phyloP scores from a whole-genome alignment of 73 alveolate genomes.

The Paramecium biaurelia region DNA sequence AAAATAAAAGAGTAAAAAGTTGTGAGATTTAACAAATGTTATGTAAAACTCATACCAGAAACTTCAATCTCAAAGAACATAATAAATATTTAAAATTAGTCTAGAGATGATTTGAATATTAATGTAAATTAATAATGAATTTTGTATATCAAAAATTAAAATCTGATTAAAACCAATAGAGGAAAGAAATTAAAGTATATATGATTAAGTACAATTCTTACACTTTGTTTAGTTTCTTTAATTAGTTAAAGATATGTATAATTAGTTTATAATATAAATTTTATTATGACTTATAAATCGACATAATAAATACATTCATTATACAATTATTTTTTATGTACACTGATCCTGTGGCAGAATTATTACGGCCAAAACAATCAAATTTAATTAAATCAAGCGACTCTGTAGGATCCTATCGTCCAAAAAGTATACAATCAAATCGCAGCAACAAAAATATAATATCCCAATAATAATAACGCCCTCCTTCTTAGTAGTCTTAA shows the following conservation, averaged over 20 bases:
- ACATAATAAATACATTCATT: not conserved
- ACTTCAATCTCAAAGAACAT: not conserved
- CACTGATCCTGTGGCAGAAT: slow-evolving; percentile 51
- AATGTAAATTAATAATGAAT: not conserved
- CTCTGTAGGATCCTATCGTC: not conserved
- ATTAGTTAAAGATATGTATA: not conserved
- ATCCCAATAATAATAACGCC: not conserved
- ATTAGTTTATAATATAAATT: not conserved
- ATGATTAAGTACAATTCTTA: not conserved
- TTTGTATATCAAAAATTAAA: not conserved
- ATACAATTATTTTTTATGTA: not conserved
- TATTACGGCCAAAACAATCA: not conserved
- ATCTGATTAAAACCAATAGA: not conserved
- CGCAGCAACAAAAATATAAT: not conserved
- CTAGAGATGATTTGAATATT: not conserved
- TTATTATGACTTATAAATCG: not conserved
- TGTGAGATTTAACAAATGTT: not conserved
- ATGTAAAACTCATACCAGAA: not conserved
- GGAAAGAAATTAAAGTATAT: not conserved
- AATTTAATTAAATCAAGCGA: not conserved
- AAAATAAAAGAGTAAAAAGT: not conserved
- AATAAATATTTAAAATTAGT: not conserved
- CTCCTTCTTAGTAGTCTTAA: slow-evolving; percentile 8
- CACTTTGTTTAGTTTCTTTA: not conserved
- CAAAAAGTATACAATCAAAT: slow-evolving; percentile 2